Evolutionary conservation across 2,329 filamentous ascomycete species (phyloP).

Genomic region (Monilinia fructicola): DNA sequence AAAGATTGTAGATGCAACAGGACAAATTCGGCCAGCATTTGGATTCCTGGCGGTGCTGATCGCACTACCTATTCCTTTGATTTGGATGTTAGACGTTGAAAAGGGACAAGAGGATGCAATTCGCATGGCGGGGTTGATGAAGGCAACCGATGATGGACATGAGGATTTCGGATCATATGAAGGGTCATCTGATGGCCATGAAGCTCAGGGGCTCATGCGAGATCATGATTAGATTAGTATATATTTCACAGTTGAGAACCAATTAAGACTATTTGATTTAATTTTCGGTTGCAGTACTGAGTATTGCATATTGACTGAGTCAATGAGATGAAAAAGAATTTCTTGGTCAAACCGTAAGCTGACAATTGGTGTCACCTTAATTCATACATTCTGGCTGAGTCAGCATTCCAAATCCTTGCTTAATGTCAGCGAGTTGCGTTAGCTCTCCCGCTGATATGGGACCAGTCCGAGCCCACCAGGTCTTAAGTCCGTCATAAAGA

Average conservation of each 20-base stretch:
- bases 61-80: slow-evolving; percentile 77
- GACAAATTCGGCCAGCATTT: slow-evolving; percentile 82
- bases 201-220: slow-evolving; percentile 22
- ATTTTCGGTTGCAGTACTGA: background rate
- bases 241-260: background rate
- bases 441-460: background rate
- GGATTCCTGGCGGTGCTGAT: slow-evolving; percentile 88
- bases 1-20: slow-evolving; percentile 80
- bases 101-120: slow-evolving; percentile 69
- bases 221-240: slow-evolving; percentile 18
- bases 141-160: slow-evolving; percentile 42
- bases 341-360: background rate
- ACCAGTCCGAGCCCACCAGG: background rate
- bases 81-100: slow-evolving; percentile 83
- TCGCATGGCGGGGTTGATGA: slow-evolving; percentile 60
- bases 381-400: background rate
- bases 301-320: background rate
- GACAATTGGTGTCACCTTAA: background rate
- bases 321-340: background rate
- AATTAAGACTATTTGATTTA: background rate
- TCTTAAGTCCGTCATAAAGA: slow-evolving; percentile 3
- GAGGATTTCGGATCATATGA: slow-evolving; percentile 20
- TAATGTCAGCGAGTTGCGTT: slow-evolving; percentile 10
- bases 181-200: slow-evolving; percentile 18
- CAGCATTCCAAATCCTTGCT: background rate